Base-by-base conservation (phyloP, 202 grass and related monocot genomes). In the Brachypodium distachyon region DNA sequence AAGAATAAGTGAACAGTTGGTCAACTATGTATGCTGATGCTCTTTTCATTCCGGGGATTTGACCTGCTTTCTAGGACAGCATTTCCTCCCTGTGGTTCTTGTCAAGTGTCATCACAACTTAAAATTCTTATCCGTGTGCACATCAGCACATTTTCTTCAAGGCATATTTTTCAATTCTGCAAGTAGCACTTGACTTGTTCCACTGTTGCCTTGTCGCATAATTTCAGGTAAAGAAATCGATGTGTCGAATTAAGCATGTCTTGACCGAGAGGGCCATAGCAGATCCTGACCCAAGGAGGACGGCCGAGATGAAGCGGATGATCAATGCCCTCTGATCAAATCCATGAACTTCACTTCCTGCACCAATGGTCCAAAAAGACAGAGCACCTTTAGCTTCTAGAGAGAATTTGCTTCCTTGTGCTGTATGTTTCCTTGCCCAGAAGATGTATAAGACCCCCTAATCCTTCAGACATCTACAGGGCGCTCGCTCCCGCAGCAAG, bases 171-270 rank as follows among this genome's bases (percentile, higher is more conserved):
- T 70, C 54, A 38, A 46, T 79, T 83, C 48, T 32, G 22, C 22
- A 31, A 62, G 11, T 36, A 56, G 44, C 18, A 39, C 4, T 27
- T 61, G 44, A 61, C 21, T 19, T 12, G 5, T 17, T 69, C 8
- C 1, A 0, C 34, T 67, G 18, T 42, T 52, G 27, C 12, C 12
- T 74, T 17, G 5, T 76, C n/a, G 37, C 53, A 42, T 59, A 72
- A 85, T 82, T 89, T 81, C 53, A 95, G 96, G 92, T 90, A 32
- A 90, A 87, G 42, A 95, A 88, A 78, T 88, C 91, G 13, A 90
- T 92, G 96, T 98, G 91, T 39, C 82, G 96, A 47, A 94, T 95
- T 69, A 98, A 98, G 73, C 96, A 98, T 67, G 96, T 98, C 16
- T 81, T 92, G 80, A 95, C 91, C 0, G 89, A 98, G 85, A 86